A percentile compares a stretch with the other conserved stretches of the same genome.
Evolutionary conservation across 176 grass and related monocot species (phyloP).

Genomic region (Pontederia paniculata): DNA sequence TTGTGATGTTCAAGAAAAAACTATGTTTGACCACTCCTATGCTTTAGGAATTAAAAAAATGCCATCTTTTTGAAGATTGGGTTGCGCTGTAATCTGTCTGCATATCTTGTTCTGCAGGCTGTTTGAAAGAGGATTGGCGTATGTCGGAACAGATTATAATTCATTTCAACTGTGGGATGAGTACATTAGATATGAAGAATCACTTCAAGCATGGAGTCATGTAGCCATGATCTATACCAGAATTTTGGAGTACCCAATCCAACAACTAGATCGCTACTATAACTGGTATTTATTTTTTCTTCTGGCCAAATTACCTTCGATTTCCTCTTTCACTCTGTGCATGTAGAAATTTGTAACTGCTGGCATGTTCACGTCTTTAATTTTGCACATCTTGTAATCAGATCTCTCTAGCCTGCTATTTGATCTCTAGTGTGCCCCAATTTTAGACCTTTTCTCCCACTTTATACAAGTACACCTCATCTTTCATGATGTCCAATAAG

Average conservation of each 20-base stretch:
- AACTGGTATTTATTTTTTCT: slow-evolving; percentile 51
- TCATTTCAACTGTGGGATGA: slow-evolving; percentile 94
- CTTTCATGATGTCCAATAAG: no score
- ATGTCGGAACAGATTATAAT: slow-evolving; percentile 91
- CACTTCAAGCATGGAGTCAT: slow-evolving; percentile 91
- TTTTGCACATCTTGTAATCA: no score
- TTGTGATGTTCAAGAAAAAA: neutral
- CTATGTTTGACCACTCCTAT: no score
- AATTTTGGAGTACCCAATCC: slow-evolving; percentile 81
- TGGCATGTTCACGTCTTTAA: no score
- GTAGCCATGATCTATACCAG: slow-evolving; percentile 85
- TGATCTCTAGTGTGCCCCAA: no score
- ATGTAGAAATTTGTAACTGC: no score
- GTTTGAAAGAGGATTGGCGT: slow-evolving; percentile 89
- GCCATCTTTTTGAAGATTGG: neutral
- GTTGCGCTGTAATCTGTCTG: neutral
- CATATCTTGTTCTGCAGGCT: slow-evolving; percentile 39
- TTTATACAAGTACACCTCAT: no score
- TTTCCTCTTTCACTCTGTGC: no score
- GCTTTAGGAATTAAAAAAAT: no score
- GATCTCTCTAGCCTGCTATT: no score
- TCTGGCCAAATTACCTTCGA: neutral
- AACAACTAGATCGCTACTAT: slow-evolving; percentile 94
- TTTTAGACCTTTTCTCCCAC: no score
- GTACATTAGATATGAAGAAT: slow-evolving; percentile 99